Evolutionary conservation across 2,329 filamentous ascomycete species (phyloP).

Genomic region (Penicillium oxalicum): DNA sequence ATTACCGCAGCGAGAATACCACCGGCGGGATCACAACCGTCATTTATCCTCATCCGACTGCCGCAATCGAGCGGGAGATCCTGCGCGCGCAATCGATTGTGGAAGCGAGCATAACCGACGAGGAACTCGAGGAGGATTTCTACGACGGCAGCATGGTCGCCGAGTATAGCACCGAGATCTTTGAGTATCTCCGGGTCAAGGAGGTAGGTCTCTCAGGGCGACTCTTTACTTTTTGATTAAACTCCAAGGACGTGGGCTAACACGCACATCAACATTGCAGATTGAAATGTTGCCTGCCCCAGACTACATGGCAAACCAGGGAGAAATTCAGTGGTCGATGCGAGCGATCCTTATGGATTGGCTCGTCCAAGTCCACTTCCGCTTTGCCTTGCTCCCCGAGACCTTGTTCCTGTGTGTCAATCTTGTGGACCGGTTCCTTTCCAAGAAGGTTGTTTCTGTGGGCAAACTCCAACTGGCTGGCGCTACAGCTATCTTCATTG

Average conservation of each 20-base stretch:
- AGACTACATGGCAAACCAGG: slow-evolving; percentile 94
- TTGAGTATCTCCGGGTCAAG: slow-evolving; percentile 79
- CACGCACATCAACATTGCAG: slow-evolving; percentile 39
- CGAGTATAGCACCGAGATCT: slow-evolving; percentile 94
- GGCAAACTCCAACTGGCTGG: slow-evolving; percentile 94
- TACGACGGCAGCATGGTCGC: slow-evolving; percentile 98
- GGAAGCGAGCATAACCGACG: slow-evolving; percentile 57
- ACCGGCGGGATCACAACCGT: slow-evolving; percentile 59
- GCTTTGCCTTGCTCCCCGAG: slow-evolving; percentile 86
- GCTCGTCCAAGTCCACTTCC: slow-evolving; percentile 91
- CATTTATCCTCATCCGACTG: slow-evolving; percentile 57
- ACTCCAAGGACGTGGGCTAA: too few relatives aligned
- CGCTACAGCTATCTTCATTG: slow-evolving; percentile 90
- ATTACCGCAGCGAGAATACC: slow-evolving; percentile 69
- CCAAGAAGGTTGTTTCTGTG: slow-evolving; percentile 87
- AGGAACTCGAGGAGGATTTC: slow-evolving; percentile 79
- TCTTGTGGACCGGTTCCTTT: slow-evolving; percentile 94
- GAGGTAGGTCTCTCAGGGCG: slow-evolving; percentile 57
- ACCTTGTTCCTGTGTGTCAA: slow-evolving; percentile 93
- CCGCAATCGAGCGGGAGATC: slow-evolving; percentile 65
- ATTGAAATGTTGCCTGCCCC: slow-evolving; percentile 76
- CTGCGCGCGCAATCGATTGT: slow-evolving; percentile 62
- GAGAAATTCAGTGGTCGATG: slow-evolving; percentile 99
- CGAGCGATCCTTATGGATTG: slow-evolving; percentile 95
- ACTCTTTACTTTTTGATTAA: background rate